phyloP scores from a whole-genome alignment of 2,329 filamentous ascomycete genomes.

The Aspergillus sp. region DNA sequence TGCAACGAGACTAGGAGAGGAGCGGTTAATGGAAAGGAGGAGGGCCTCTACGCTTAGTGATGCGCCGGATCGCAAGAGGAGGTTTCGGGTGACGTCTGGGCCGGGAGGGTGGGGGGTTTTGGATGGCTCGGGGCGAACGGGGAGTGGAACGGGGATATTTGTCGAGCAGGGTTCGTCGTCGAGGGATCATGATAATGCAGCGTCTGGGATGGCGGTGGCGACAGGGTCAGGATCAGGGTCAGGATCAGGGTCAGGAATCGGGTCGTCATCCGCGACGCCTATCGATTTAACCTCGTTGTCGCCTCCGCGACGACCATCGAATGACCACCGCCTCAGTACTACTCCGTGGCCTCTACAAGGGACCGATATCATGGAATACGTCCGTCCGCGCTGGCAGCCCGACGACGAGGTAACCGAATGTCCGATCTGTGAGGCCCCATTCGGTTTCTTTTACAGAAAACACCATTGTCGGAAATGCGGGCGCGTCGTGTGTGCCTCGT shows the following conservation, averaged over 20 bases:
- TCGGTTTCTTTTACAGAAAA: conserved; percentile 78
- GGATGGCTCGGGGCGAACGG: no score
- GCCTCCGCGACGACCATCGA: conserved; percentile 10
- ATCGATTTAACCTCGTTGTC: conserved; percentile 25
- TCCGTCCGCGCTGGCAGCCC: conserved; percentile 76
- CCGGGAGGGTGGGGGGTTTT: no score
- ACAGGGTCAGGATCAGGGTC: background rate
- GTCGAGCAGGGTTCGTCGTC: no score
- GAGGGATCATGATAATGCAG: no score
- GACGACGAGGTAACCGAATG: conserved; percentile 75
- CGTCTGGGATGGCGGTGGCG: background rate
- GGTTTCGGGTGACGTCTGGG: conserved; percentile 20
- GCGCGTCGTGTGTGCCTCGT: conserved; percentile 78
- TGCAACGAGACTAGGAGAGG: conserved; percentile 8
- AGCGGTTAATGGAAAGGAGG: conserved; percentile 1
- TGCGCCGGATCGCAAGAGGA: conserved; percentile 35
- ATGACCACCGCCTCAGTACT: conserved; percentile 3
- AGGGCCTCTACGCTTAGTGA: conserved; percentile 13
- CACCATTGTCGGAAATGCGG: conserved; percentile 98
- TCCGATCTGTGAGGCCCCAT: conserved; percentile 72
- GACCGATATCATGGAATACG: conserved; percentile 34
- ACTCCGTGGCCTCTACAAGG: conserved; percentile 3
- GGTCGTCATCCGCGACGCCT: conserved; percentile 23
- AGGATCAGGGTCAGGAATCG: conserved; percentile 4
- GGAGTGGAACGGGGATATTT: no score